These are phyloP conservation scores for Rhododendron mucronatum DNA, from an alignment of 148 eudicot species.

Conservation along the genomic window DNA sequence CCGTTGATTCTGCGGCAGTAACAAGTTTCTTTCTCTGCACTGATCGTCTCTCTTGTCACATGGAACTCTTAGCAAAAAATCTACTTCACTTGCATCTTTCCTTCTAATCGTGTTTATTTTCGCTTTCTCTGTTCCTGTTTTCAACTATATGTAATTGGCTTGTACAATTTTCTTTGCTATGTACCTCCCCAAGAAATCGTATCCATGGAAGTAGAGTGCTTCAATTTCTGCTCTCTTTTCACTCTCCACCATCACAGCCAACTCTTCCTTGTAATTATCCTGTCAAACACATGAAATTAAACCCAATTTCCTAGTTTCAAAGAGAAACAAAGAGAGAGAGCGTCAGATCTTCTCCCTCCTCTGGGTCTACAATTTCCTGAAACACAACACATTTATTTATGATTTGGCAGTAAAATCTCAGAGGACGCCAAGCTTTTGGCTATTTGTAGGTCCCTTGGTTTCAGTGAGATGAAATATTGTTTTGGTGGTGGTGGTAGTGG, in stretches of 20 bases:
- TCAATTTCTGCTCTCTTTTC: constrained; percentile 87
- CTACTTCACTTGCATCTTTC: background rate
- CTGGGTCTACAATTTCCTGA: background rate
- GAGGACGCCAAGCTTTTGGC: constrained; percentile 80
- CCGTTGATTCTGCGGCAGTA: background rate
- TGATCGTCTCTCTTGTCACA: background rate
- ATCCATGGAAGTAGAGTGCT: constrained; percentile 87
- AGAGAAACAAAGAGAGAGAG: background rate
- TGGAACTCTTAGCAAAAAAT: background rate
- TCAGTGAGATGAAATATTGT: constrained; percentile 60
- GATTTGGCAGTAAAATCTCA: constrained; percentile 45
- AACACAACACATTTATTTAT: background rate
- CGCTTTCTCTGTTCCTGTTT: background rate
- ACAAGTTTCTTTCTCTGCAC: background rate
- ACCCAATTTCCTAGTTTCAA: background rate
- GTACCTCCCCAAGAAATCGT: constrained; percentile 64
- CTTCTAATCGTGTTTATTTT: background rate
- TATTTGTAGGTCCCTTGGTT: constrained; percentile 70
- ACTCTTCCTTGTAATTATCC: constrained; percentile 84
- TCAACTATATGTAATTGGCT: constrained; percentile 51
- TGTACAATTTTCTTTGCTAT: constrained; percentile 87
- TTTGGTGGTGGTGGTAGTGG: constrained; percentile 30
- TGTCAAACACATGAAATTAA: constrained; percentile 14
- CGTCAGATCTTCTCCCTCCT: background rate
- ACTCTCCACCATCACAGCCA: constrained; percentile 65